A percentile compares a stretch with the other conserved stretches of the same genome.
Evolutionary conservation across 192 early-diverging fungal species (phyloP).

Genomic region (Phlyctochytrium bullatum): DNA sequence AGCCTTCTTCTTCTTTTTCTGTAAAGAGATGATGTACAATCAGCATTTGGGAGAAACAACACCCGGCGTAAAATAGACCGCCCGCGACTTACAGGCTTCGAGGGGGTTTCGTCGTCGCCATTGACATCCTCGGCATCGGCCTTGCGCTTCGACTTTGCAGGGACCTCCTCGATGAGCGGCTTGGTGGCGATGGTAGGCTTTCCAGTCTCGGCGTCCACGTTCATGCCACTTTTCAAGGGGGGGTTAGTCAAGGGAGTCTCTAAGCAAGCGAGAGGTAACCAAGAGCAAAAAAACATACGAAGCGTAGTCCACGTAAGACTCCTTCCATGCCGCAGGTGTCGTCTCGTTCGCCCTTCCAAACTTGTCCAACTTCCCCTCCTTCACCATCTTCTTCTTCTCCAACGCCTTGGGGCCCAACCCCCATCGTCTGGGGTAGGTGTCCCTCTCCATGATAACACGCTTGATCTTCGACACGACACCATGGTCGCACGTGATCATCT

Average conservation of each 20-base stretch:
- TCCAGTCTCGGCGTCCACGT: slow-evolving; percentile 11
- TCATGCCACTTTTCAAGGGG: slow-evolving; percentile 4
- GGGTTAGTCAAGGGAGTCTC: no score
- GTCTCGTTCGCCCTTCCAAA: slow-evolving; percentile 89
- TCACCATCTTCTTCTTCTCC: slow-evolving; percentile 98
- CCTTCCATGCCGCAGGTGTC: slow-evolving; percentile 79
- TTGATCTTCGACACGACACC: slow-evolving; percentile 99
- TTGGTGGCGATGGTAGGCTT: slow-evolving; percentile 6
- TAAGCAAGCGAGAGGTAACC: slow-evolving; percentile 8
- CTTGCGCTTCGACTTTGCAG: background rate
- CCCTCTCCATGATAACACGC: slow-evolving; percentile 99
- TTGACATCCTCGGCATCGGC: slow-evolving; percentile 16
- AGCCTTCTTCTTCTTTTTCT: slow-evolving; percentile 10
- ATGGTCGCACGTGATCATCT: slow-evolving; percentile 95
- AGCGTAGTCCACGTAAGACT: slow-evolving; percentile 49
- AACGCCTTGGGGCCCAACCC: slow-evolving; percentile 93
- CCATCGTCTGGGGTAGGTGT: slow-evolving; percentile 98
- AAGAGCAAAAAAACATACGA: slow-evolving; percentile 26
- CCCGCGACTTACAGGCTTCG: slow-evolving; percentile 10
- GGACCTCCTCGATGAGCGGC: no score
- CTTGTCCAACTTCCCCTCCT: slow-evolving; percentile 98
- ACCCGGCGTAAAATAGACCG: slow-evolving; percentile 18
- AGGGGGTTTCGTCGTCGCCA: slow-evolving; percentile 18
- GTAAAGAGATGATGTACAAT: no score
- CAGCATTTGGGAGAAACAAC: slow-evolving; percentile 3